These are phyloP conservation scores for Sordariomycetes sp. DNA, from an alignment of 2,329 filamentous ascomycete genomes.

Conservation along the genomic window DNA sequence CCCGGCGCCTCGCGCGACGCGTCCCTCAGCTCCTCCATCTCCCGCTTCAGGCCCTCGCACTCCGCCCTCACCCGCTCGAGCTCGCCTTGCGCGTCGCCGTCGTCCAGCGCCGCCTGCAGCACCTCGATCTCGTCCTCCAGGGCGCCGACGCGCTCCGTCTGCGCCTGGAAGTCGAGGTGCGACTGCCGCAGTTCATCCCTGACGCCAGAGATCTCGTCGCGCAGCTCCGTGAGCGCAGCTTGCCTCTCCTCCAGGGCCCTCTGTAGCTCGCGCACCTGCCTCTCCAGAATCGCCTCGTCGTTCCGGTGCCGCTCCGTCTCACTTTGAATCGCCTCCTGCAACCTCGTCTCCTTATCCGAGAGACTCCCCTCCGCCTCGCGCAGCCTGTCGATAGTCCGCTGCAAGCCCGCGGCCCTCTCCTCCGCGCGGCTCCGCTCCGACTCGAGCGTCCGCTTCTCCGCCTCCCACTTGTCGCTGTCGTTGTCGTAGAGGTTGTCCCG, in stretches of 20 bases:
- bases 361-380: slow-evolving; percentile 55
- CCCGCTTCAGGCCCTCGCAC: slow-evolving; percentile 15
- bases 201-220: slow-evolving; percentile 50
- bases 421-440: slow-evolving; percentile 53
- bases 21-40: slow-evolving; percentile 22
- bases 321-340: slow-evolving; percentile 52
- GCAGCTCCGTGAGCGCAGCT: slow-evolving; percentile 48
- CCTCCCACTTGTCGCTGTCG: slow-evolving; percentile 61
- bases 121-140: slow-evolving; percentile 69
- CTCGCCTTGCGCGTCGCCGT: slow-evolving; percentile 39
- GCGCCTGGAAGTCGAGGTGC: slow-evolving; percentile 46
- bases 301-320: slow-evolving; percentile 59
- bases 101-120: slow-evolving; percentile 50
- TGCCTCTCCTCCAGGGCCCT: slow-evolving; percentile 57
- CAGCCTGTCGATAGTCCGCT: slow-evolving; percentile 57
- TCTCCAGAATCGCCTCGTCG: slow-evolving; percentile 55
- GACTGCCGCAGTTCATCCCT: slow-evolving; percentile 59
- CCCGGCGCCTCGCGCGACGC: slow-evolving; percentile 18
- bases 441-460: slow-evolving; percentile 49
- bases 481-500: slow-evolving; percentile 59
- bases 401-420: slow-evolving; percentile 52
- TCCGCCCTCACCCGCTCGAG: slow-evolving; percentile 12
- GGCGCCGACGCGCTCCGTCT: slow-evolving; percentile 51
- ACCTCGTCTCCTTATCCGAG: slow-evolving; percentile 51
- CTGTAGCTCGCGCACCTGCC: slow-evolving; percentile 64